A percentile compares a stretch with the other conserved stretches of the same genome.
Evolutionary conservation across 2,329 filamentous ascomycete genomes (phyloP).

Genomic region (Nemania sp.): DNA sequence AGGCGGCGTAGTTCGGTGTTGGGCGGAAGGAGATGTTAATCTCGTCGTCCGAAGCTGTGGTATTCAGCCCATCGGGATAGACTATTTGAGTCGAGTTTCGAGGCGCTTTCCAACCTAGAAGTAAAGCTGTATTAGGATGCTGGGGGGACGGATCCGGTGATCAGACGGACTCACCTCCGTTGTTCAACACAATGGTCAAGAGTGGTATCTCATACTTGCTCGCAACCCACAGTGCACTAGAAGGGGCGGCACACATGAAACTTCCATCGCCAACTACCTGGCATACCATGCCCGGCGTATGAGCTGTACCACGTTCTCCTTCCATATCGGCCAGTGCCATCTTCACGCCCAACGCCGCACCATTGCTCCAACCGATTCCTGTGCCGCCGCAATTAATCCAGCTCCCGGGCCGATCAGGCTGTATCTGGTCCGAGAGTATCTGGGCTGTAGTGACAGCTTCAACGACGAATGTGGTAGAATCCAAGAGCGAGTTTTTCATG

Average conservation of each 20-base stretch:
- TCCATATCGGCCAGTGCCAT: constrained; percentile 62
- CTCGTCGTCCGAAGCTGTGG: constrained; percentile 33
- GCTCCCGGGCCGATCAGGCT: constrained; percentile 67
- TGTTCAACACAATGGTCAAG: constrained; percentile 55
- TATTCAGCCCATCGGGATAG: constrained; percentile 33
- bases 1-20: constrained; percentile 34
- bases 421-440: constrained; percentile 72
- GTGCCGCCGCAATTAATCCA: constrained; percentile 85
- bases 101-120: constrained; percentile 36
- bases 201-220: constrained; percentile 53
- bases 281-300: constrained; percentile 48
- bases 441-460: constrained; percentile 76
- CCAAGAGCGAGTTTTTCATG: constrained; percentile 29
- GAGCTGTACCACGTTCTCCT: constrained; percentile 48
- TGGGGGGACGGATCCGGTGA: background rate
- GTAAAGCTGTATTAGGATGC: background rate
- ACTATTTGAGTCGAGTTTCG: constrained; percentile 34
- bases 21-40: constrained; percentile 36
- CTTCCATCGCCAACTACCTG: constrained; percentile 56
- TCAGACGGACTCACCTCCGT: constrained; percentile 47
- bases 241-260: constrained; percentile 54
- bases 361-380: constrained; percentile 80
- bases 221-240: constrained; percentile 55
- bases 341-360: constrained; percentile 76
- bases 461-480: constrained; percentile 70